Conservation (phyloP, 805 yeast genomes). For the Nakazawaea siamensis region DNA sequence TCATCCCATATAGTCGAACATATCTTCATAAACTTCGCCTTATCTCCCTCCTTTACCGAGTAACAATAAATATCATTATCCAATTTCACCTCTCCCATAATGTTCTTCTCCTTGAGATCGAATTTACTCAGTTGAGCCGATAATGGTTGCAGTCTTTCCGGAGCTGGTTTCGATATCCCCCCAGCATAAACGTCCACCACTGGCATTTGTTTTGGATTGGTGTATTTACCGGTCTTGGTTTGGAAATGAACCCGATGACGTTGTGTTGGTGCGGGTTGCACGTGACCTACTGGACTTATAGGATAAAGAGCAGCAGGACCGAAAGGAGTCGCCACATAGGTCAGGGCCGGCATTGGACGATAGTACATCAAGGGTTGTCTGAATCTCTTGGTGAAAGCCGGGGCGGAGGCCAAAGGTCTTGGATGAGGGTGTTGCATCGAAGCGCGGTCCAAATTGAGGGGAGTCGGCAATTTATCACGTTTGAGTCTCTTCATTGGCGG, state of each 20-base stretch:
- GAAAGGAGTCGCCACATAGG: too few relatives aligned
- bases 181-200: constrained; percentile 34
- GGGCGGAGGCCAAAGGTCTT: not conserved
- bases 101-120: constrained; percentile 16
- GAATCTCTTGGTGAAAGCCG: not conserved
- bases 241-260: not conserved
- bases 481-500: too few relatives aligned
- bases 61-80: constrained; percentile 5
- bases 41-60: constrained; percentile 1
- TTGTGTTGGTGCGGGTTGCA: too few relatives aligned
- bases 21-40: constrained; percentile 16
- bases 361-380: not conserved
- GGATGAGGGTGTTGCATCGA: not conserved
- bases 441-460: constrained; percentile 1
- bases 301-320: not conserved
- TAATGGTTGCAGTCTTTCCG: constrained; percentile 33
- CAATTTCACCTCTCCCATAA: constrained; percentile 12
- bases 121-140: constrained; percentile 30
- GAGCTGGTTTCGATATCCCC: constrained; percentile 29
- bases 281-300: not conserved
- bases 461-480: constrained; percentile 6
- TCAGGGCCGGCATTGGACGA: not conserved
- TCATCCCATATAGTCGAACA: constrained; percentile 19
- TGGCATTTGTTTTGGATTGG: too few relatives aligned
- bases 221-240: not conserved